Evolutionary conservation across 768 basidiomycete species (phyloP), one percentile per base, ranked within the genome.

Genomic region (Kwoniella botswanensis): DNA sequence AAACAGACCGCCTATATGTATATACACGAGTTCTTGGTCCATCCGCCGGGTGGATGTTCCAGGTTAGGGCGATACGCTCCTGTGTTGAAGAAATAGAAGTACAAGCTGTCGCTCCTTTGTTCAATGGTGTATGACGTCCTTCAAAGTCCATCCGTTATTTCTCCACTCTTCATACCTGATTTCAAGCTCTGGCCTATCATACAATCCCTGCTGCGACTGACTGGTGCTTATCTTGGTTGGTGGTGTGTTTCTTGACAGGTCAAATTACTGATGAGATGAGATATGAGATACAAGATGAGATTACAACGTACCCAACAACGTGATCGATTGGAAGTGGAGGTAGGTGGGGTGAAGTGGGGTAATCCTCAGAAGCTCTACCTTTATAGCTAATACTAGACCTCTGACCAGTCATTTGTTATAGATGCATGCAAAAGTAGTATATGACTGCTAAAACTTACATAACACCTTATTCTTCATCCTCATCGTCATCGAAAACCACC

Each of bases 401-500:
- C 35, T 35, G 35, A 35, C 3, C 35, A 35, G 35, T 35, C 6
- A 35, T 35, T 35, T 9, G 7, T 35, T 9, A 35, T 7, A 35
- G 35, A 35, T 35, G 35, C 35, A 35, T 35, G 35, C 35, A 9
- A 35, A 7, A 9, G 35, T 6, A 35, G 35, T 6, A 35, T 35
- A 35, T 7, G 7, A 9, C 35, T 35, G 7, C 35, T 35, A 7
- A 35, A 29, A 26, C 2, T 4, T 26, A 26, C 26, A 26, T 26
- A 26, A 2, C 35, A 50, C 46, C 18, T 50, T 15, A 50, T 5
- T 50, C 22, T 15, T 60, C 66, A 1, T 60, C 60, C 11, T 68
- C 67, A 17, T 55, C 35, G 15, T 61, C 67, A 15, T 54, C 67
- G 12, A 57, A 52, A 9, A 65, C 26, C 21, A 65, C 55, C 35